Evolutionary conservation across 495 filamentous ascomycete species (phyloP).

Genomic region (Pyrenula aspistea): DNA sequence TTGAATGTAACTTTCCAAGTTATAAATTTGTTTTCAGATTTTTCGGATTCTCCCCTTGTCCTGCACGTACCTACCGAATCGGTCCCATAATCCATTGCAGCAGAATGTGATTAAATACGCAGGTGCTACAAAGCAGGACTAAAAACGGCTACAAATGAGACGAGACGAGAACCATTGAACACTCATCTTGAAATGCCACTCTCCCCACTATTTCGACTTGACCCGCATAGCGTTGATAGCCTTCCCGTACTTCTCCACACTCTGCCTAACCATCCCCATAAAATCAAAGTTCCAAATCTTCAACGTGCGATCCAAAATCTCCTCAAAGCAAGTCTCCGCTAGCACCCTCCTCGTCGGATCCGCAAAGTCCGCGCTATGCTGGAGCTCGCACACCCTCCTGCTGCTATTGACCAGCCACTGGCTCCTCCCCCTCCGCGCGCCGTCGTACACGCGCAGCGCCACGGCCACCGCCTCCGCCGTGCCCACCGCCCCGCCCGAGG

Average conservation of each 20-base stretch:
- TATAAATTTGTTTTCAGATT: background rate
- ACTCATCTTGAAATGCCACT: background rate
- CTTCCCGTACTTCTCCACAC: conserved; percentile 2
- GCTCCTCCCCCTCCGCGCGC: conserved; percentile 8
- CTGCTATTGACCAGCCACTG: conserved; percentile 24
- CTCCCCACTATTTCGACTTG: background rate
- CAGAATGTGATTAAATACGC: background rate
- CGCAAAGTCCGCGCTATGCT: conserved; percentile 12
- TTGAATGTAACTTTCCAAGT: background rate
- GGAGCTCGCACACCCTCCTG: conserved; percentile 18
- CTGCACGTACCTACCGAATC: background rate
- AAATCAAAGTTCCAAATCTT: conserved; percentile 24
- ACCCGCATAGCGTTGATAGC: background rate
- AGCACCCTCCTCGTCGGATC: conserved; percentile 10
- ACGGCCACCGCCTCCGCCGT: conserved; percentile 34
- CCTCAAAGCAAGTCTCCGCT: conserved; percentile 15
- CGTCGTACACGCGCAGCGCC: conserved; percentile 26
- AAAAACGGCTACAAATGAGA: background rate
- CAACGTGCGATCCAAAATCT: conserved; percentile 14
- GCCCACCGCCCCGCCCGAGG: conserved; percentile 14
- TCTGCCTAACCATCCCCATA: conserved; percentile 15
- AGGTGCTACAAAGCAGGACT: background rate
- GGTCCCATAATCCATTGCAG: background rate
- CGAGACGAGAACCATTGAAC: background rate
- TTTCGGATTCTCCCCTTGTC: background rate